Evolutionary conservation across 2,329 filamentous ascomycete genomes (phyloP), one percentile per base, ranked within the genome.

Genomic region (Curvularia spicifera): DNA sequence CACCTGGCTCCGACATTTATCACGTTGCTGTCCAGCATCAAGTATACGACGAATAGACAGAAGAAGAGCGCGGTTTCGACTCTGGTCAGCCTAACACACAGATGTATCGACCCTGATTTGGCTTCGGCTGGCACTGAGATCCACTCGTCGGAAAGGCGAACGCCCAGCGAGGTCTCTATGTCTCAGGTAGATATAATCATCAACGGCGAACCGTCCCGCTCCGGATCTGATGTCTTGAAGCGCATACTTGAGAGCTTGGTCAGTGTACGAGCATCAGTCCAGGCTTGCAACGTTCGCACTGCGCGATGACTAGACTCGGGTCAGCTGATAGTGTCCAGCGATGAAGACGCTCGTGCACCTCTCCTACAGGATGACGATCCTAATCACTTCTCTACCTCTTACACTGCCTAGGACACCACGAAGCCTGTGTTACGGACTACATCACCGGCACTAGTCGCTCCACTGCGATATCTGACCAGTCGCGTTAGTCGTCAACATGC

Each of bases 401-500:
- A 76, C 73, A 76, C 68, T 33, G 51, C 49, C 70, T 70, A 59
- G 52, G 60, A 61, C 68, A 71, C 78, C 72, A 77, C 72, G 73
- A 77, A 78, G 81, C 81, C 81, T 77, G 75, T 80, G 79, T 82
- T 82, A 78, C 75, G 82, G 82, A 79, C 44, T 45, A 49, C 5
- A 53, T 48, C 56, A 83, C 56, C 76, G 81, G 79, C 78, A 80
- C 75, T 62, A 74, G 79, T 83, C 81, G 79, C 76, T 55, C 64
- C 13, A 47, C 53, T 69, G 76, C 75, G 75, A 78, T 80, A 83
- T 82, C 78, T 74, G 85, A 85, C 84, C 86, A 85, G 82, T 83
- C 85, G 84, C 81, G 85, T 89, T 77, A 90, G 84, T 87, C 83
- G 83, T 84, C 85, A 84, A 82, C 81, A 80, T 79, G 71, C 76